Evolutionary conservation across 2,329 filamentous ascomycete species (phyloP).

Genomic region (Fusarium chuoi): DNA sequence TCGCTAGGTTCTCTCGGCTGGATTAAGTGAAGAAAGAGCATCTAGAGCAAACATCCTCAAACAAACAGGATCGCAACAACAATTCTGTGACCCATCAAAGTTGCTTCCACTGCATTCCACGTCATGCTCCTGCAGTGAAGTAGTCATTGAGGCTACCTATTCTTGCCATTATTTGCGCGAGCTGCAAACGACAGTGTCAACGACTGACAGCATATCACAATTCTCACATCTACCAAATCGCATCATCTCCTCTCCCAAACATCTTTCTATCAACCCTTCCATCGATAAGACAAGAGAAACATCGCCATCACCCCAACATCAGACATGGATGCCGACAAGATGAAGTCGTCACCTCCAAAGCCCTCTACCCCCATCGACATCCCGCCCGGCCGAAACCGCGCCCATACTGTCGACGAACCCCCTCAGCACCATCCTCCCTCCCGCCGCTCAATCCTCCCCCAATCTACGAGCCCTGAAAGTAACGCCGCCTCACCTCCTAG

Average conservation of each 20-base stretch:
- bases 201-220: background rate
- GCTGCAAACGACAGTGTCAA: background rate
- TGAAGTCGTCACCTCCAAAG: background rate
- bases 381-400: background rate
- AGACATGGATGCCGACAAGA: background rate
- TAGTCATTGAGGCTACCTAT: background rate
- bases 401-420: background rate
- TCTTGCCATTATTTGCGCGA: background rate
- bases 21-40: too few relatives aligned
- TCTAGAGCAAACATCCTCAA: background rate
- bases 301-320: background rate
- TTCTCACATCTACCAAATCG: background rate
- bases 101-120: background rate
- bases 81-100: background rate
- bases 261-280: background rate
- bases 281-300: background rate
- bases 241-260: background rate
- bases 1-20: too few relatives aligned
- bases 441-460: background rate
- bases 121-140: background rate
- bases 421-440: background rate
- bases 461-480: background rate
- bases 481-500: rapidly evolving
- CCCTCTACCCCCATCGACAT: background rate
- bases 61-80: background rate